Percentiles rank a stretch among this genome's conserved stretches.
Conservation (phyloP, 805 yeast genomes). For the Helenozyma rhizophorensis region DNA sequence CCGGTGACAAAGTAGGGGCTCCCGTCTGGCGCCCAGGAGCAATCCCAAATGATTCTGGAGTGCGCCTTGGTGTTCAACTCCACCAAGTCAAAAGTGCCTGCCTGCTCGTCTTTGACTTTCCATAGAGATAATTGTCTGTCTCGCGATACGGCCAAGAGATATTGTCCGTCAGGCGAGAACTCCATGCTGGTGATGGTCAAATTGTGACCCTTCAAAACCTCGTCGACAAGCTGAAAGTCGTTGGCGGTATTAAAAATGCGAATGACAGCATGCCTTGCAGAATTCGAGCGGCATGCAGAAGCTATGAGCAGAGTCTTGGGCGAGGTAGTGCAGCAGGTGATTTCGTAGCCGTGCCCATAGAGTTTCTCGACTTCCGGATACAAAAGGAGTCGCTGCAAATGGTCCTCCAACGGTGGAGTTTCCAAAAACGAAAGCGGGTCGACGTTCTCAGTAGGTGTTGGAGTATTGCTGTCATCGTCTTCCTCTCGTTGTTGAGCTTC, state of each 20-base stretch:
- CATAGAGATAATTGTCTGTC: constrained; percentile 85
- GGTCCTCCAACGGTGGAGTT: constrained; percentile 74
- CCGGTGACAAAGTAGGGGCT: constrained; percentile 64
- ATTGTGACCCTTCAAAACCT: constrained; percentile 61
- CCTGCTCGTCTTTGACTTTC: constrained; percentile 32
- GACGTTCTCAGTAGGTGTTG: no score
- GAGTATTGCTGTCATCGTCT: no score
- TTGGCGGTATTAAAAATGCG: constrained; percentile 62
- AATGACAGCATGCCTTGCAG: constrained; percentile 77
- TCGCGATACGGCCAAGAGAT: constrained; percentile 74
- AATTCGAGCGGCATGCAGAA: constrained; percentile 88
- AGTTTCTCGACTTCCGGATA: constrained; percentile 95
- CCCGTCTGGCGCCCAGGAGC: constrained; percentile 68
- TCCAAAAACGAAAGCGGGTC: constrained; percentile 45
- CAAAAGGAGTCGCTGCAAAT: constrained; percentile 82
- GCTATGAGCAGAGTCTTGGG: constrained; percentile 65
- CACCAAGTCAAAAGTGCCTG: constrained; percentile 32
- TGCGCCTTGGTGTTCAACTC: constrained; percentile 71
- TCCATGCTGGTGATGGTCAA: constrained; percentile 81
- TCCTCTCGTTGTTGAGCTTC: constrained; percentile 35
- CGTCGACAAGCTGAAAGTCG: constrained; percentile 47
- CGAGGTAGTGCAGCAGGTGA: constrained; percentile 70
- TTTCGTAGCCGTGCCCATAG: constrained; percentile 97
- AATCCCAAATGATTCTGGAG: constrained; percentile 91
- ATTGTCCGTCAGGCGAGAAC: constrained; percentile 65